These are phyloP conservation scores for Teunomyces barrocoloradensis DNA, from an alignment of 805 yeast genomes.

Conservation along the genomic window DNA sequence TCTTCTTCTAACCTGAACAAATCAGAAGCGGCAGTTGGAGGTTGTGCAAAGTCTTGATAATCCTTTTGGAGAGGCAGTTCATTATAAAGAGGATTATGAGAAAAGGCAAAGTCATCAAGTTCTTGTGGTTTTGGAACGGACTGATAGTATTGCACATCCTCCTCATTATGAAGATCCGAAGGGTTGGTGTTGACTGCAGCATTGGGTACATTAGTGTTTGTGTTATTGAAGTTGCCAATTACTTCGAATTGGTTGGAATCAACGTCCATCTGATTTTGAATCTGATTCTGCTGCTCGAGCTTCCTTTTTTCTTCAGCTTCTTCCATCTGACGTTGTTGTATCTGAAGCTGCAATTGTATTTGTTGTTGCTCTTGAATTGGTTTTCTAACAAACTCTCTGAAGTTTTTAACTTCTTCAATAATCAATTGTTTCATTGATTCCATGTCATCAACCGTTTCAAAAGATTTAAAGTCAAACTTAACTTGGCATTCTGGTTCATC, in stretches of 20 bases:
- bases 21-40: conserved; percentile 16
- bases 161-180: conserved; percentile 15
- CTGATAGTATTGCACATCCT: conserved; percentile 29
- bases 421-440: conserved; percentile 74
- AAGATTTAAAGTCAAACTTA: conserved; percentile 77
- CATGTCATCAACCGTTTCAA: conserved; percentile 81
- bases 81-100: not conserved
- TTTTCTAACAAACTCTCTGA: conserved; percentile 77
- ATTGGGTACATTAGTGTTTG: conserved; percentile 2
- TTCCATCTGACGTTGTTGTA: conserved; percentile 26
- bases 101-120: conserved; percentile 32
- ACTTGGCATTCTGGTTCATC: conserved; percentile 85
- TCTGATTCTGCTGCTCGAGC: conserved; percentile 16
- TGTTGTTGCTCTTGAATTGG: conserved; percentile 59
- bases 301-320: conserved; percentile 19
- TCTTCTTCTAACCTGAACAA: conserved; percentile 42
- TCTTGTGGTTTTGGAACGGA: conserved; percentile 45
- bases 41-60: conserved; percentile 5
- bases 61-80: conserved; percentile 2
- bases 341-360: conserved; percentile 35
- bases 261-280: conserved; percentile 2
- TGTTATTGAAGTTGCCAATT: conserved; percentile 11
- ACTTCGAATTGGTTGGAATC: conserved; percentile 2
- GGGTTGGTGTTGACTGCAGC: conserved; percentile 20
- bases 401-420: conserved; percentile 71